A percentile compares a stretch with the other conserved stretches of the same genome.
Conservation (phyloP, 768 basidiomycete genomes). For the Aureoboletus auriporus region DNA sequence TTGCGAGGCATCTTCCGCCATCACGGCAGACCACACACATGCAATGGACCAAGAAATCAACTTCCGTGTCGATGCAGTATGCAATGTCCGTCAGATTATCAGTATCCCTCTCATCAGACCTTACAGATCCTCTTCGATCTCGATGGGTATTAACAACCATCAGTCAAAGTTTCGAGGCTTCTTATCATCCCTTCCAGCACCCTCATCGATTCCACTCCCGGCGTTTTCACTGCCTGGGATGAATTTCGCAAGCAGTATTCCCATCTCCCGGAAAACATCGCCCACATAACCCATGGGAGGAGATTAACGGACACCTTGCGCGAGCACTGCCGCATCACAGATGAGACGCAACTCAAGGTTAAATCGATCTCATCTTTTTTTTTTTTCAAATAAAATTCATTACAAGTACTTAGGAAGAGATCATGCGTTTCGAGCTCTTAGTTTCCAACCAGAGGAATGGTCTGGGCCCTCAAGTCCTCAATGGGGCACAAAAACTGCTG, state of each 20-base stretch:
- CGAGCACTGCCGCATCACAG: constrained; percentile 60
- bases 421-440: constrained; percentile 72
- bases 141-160: constrained; percentile 49
- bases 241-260: constrained; percentile 60
- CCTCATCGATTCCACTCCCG: constrained; percentile 79
- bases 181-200: constrained; percentile 41
- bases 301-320: constrained; percentile 71
- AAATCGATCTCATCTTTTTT: constrained; percentile 11
- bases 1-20: no score
- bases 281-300: constrained; percentile 69
- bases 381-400: no score
- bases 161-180: background rate
- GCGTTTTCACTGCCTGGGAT: constrained; percentile 75
- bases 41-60: constrained; percentile 18
- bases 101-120: background rate
- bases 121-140: constrained; percentile 63
- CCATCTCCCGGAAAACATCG: constrained; percentile 46
- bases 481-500: constrained; percentile 60
- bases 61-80: constrained; percentile 51
- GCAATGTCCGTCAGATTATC: constrained; percentile 10
- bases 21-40: no score
- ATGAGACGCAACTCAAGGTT: constrained; percentile 56
- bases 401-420: constrained; percentile 46
- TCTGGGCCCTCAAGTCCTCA: constrained; percentile 54
- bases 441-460: constrained; percentile 49